Evolutionary conservation across 2,329 filamentous ascomycete species (phyloP).

Genomic region (Dactylellina drechsleri): DNA sequence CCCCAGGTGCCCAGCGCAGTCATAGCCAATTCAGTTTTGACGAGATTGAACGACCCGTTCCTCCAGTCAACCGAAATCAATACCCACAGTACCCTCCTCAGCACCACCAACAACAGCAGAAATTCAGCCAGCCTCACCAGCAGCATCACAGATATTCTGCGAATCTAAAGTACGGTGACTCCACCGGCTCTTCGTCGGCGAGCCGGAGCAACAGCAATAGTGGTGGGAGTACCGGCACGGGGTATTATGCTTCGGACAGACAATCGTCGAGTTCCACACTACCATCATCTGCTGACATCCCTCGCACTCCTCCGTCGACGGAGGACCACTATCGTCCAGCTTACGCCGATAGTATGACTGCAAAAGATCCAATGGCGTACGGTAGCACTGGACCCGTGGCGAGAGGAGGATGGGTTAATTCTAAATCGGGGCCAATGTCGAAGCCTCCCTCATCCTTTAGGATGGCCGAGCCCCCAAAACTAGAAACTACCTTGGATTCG

Average conservation of each 20-base stretch:
- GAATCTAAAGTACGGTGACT: slow-evolving; percentile 54
- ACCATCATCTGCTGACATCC: slow-evolving; percentile 52
- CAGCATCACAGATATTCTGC: slow-evolving; percentile 47
- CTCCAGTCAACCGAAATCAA: slow-evolving; percentile 54
- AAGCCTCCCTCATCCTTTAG: slow-evolving; percentile 46
- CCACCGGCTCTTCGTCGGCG: slow-evolving; percentile 51
- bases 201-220: slow-evolving; percentile 55
- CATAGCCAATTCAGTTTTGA: slow-evolving; percentile 55
- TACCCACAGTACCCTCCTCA: slow-evolving; percentile 53
- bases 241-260: slow-evolving; percentile 55
- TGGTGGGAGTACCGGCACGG: slow-evolving; percentile 48
- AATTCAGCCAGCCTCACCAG: slow-evolving; percentile 8
- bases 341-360: slow-evolving; percentile 47
- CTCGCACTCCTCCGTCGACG: slow-evolving; percentile 50
- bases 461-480: slow-evolving; percentile 56
- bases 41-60: slow-evolving; percentile 55
- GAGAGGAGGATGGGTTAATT: slow-evolving; percentile 57
- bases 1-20: slow-evolving; percentile 55
- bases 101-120: slow-evolving; percentile 21
- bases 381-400: slow-evolving; percentile 53
- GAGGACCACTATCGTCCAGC: slow-evolving; percentile 51
- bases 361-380: slow-evolving; percentile 54
- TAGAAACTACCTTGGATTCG: slow-evolving; percentile 58
- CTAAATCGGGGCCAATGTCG: slow-evolving; percentile 55
- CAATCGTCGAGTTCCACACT: slow-evolving; percentile 52